Evolutionary conservation across 768 basidiomycete species (phyloP).

Genomic region (Tulasnella sp.): DNA sequence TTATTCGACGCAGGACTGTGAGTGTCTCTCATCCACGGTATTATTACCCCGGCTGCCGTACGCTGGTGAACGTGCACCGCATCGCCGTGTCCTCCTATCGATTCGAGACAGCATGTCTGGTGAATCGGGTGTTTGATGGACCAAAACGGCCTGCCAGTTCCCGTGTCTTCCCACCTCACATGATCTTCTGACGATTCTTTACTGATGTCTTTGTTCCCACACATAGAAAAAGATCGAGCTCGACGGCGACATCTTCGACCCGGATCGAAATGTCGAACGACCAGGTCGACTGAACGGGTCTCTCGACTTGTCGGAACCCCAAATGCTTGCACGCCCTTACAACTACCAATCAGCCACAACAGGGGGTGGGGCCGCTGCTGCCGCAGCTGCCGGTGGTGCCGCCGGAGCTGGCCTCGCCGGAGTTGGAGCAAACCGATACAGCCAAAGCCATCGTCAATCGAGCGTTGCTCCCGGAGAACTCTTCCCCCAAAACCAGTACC

Average conservation of each 20-base stretch:
- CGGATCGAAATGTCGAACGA: constrained; percentile 27
- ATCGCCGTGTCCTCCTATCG: constrained; percentile 1
- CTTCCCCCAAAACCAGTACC: constrained; percentile 9
- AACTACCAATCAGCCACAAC: neutral
- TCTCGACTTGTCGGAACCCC: constrained; percentile 12
- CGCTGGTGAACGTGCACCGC: neutral
- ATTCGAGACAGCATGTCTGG: neutral
- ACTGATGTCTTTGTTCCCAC: neutral
- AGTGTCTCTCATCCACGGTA: neutral
- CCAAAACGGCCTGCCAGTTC: neutral
- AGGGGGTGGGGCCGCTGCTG: neutral
- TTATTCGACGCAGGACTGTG: constrained; percentile 20
- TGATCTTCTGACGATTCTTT: neutral
- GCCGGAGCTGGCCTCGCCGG: constrained; percentile 12
- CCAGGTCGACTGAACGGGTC: constrained; percentile 11
- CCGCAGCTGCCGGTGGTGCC: constrained; percentile 10
- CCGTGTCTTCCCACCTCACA: neutral
- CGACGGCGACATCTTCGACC: constrained; percentile 25
- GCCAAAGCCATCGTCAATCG: constrained; percentile 3
- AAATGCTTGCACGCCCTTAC: neutral
- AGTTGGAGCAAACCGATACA: neutral
- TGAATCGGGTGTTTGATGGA: neutral
- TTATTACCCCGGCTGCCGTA: neutral
- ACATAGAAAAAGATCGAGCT: constrained; percentile 13
- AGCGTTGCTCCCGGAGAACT: neutral